Evolutionary conservation across 768 basidiomycete genomes (phyloP), one percentile per base, ranked within the genome.

Genomic region (Kwoniella newhampshirensis): DNA sequence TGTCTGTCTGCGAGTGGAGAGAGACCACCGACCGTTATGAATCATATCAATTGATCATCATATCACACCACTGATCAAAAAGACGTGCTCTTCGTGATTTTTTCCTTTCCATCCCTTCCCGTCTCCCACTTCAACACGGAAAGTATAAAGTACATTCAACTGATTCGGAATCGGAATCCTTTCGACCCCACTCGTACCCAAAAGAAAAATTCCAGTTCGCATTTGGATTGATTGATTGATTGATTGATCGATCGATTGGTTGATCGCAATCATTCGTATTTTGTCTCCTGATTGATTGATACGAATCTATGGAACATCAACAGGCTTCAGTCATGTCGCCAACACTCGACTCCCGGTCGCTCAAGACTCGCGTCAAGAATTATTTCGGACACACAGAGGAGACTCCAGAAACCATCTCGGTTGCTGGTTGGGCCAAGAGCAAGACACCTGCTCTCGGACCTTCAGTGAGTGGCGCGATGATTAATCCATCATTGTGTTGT

Each of bases 141-240:
- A 40, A 20, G 30, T 54, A 46, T 32, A 46, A n/a, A 54, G 43
- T 46, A 45, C 43, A 15, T 8, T 13, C 20, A 15, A 40, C 27
- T 28, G n/a, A n/a, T n/a, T n/a, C n/a, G n/a, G n/a, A n/a, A n/a
- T n/a, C n/a, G n/a, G n/a, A n/a, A n/a, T n/a, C n/a, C n/a, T n/a
- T n/a, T n/a, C n/a, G n/a, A n/a, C n/a, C n/a, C n/a, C n/a, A n/a
- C n/a, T 25, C 26, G 32, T 28, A 37, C 49, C 15, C 15, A 46
- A 20, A 25, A 39, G 8, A 8, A 41, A 17, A n/a, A 41, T 1
- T 46, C 42, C 43, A 35, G 41, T 42, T 37, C 46, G 46, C 54
- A 55, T 55, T 55, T 45, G 54, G 47, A 55, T 55, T 47, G 42
- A 46, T n/a, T n/a, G n/a, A n/a, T n/a, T n/a, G n/a, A n/a, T n/a